Percentiles rank a stretch among this genome's conserved stretches.
These are phyloP conservation scores for Syzygium malaccense DNA, from an alignment of 441 rosid species.

Conservation along the genomic window DNA sequence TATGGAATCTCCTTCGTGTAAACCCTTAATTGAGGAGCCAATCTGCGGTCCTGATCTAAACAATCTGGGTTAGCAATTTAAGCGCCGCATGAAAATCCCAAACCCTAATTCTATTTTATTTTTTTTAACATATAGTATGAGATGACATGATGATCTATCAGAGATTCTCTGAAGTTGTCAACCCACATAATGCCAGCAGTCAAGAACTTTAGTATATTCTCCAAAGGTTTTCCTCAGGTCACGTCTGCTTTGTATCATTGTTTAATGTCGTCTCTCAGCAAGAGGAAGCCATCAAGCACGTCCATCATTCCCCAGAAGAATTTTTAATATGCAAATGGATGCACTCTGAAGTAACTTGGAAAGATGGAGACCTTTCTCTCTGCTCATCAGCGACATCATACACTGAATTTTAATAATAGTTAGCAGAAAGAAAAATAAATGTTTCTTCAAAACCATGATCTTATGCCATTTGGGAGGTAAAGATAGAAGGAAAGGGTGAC, in stretches of 20 bases:
- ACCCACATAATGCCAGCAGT: constrained; percentile 7
- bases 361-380: neutral
- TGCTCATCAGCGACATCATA: neutral
- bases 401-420: neutral
- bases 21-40: neutral
- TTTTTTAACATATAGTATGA: neutral
- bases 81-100: neutral
- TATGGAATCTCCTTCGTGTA: neutral
- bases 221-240: neutral
- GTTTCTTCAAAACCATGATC: neutral
- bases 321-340: neutral
- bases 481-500: neutral
- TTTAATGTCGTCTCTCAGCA: neutral
- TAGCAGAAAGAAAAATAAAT: neutral
- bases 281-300: neutral
- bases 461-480: neutral
- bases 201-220: neutral
- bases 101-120: neutral
- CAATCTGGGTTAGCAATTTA: neutral
- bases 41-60: neutral
- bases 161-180: constrained; percentile 1
- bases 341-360: neutral
- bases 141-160: neutral
- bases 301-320: neutral
- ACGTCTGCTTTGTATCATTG: neutral